phyloP scores from a whole-genome alignment of 306 rosid genomes.

The Fragaria vesca region DNA sequence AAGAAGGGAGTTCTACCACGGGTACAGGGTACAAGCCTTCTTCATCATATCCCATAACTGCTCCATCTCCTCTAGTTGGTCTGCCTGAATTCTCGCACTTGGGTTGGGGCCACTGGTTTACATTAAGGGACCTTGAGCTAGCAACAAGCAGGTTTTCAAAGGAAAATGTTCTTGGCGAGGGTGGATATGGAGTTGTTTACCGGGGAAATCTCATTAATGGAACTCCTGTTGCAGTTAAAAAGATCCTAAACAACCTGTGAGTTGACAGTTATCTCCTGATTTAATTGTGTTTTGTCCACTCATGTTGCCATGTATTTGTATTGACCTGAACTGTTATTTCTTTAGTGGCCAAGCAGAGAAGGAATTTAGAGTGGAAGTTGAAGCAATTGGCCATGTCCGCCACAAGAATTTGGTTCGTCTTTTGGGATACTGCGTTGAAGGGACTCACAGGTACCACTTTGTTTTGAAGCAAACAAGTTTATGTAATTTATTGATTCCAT shows the following conservation, averaged over 20 bases:
- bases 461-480: constrained; percentile 15
- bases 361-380: constrained; percentile 93
- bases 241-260: constrained; percentile 90
- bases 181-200: constrained; percentile 96
- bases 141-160: constrained; percentile 80
- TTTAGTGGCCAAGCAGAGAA: constrained; percentile 92
- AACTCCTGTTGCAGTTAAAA: constrained; percentile 85
- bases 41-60: constrained; percentile 64
- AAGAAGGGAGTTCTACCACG: constrained; percentile 74
- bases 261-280: constrained; percentile 33
- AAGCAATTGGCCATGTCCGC: constrained; percentile 95
- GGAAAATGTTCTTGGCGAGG: constrained; percentile 85
- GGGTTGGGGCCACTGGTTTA: constrained; percentile 99
- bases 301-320: constrained; percentile 19
- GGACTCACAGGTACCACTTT: constrained; percentile 68
- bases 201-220: constrained; percentile 81
- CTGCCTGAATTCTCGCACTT: constrained; percentile 89
- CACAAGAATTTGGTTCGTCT: constrained; percentile 97
- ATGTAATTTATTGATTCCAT: constrained; percentile 7
- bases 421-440: constrained; percentile 85
- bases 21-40: constrained; percentile 52
- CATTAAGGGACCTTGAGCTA: constrained; percentile 82
- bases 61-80: constrained; percentile 79
- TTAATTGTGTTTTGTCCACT: constrained; percentile 14
- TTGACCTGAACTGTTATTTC: constrained; percentile 27